Evolutionary conservation across 2,329 filamentous ascomycete genomes (phyloP), one percentile per base, ranked within the genome.

Genomic region (Colletotrichum chrysophilum): DNA sequence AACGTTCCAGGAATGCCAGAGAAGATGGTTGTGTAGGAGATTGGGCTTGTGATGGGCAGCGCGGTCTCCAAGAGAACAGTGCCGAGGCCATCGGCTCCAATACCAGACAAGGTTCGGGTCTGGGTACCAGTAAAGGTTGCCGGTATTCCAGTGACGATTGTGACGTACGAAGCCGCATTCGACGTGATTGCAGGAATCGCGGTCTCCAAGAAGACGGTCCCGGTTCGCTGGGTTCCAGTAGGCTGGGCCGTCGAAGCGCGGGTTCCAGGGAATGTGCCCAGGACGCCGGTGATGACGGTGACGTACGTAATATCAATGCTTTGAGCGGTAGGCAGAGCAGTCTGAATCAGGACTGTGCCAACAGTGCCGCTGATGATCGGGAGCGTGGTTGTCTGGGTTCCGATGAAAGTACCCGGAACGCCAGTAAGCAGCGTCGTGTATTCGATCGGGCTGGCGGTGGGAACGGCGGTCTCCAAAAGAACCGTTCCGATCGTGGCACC

Each of bases 41-140:
- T 62, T 3, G 55, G 24, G 9, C 61, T 48, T 9, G 68, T 18
- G 14, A 48, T 75, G 4, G 72, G 30, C 8, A 75, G 58, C 4
- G 68, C 68, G 4, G 72, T 75, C 28, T 75, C 21, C 24, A 74
- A n/a, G 2, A 70, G n/a, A 5, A 70, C 71, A 16, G 71, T 74
- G 30, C 38, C 66, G 5, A 74, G 48, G 38, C 38, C 62, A n/a
- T 67, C 71, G 3, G 34, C 43, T 52, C 43, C 43, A 2, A 52
- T 65, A 7, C 66, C 36, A 5, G 71, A 14, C 4, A 71, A n/a
- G 21, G 67, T 74, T 16, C 34, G 43, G 3, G 61, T 65, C 7
- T 55, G 48, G 6, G 67, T 74, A 4, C 71, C 71, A 0, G 34
- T 32, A 4, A 74, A 74, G 4, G 60, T 66, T 0, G 66, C 66